Evolutionary conservation across 1,284 basidiomycete species (phyloP).

Genomic region (Rhodotorula sp.): DNA sequence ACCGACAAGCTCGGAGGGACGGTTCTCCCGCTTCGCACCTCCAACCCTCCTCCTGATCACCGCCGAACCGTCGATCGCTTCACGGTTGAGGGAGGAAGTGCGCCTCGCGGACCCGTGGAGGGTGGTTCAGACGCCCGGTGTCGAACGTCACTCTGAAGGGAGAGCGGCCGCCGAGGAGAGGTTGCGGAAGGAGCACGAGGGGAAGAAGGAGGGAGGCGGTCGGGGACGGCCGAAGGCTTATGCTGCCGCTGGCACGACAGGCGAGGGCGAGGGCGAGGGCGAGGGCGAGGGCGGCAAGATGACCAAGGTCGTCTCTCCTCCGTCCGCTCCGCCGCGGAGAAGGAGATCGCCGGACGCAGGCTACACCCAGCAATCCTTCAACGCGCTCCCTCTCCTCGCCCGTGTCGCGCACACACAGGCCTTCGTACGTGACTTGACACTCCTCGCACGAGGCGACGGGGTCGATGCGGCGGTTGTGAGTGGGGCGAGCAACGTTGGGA

Average conservation of each 20-base stretch:
- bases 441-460: conserved; percentile 14
- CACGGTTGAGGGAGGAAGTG: background rate
- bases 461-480: conserved; percentile 41
- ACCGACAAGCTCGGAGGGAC: background rate
- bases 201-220: no score
- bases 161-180: background rate
- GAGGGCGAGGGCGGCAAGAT: no score
- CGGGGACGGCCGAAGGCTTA: conserved; percentile 8
- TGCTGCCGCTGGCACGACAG: no score
- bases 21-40: conserved; percentile 10
- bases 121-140: conserved; percentile 16
- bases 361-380: conserved; percentile 32
- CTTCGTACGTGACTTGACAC: conserved; percentile 41
- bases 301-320: background rate
- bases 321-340: background rate
- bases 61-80: conserved; percentile 18
- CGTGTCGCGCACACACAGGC: conserved; percentile 28
- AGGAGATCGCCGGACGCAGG: background rate
- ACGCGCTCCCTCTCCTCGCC: conserved; percentile 21
- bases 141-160: background rate
- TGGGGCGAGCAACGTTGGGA: conserved; percentile 39
- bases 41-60: conserved; percentile 27
- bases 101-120: conserved; percentile 10
- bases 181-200: background rate
- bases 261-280: no score